These are phyloP conservation scores for Yamadazyma insecticola DNA, from an alignment of 805 yeast species.

Conservation along the genomic window DNA sequence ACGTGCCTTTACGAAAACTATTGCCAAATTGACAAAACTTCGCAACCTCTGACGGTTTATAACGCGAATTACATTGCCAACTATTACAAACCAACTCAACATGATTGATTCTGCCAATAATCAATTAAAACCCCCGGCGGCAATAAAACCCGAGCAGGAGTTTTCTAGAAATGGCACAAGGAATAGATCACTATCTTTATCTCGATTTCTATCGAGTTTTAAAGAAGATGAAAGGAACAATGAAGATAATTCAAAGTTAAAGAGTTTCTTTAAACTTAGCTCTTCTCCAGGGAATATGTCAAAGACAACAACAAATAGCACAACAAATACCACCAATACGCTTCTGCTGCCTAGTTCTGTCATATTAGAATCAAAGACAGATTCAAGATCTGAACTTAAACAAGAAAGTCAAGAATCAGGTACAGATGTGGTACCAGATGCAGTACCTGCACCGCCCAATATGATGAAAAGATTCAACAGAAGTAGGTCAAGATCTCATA, in stretches of 20 bases:
- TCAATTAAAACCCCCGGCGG: constrained; percentile 10
- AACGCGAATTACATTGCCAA: too few species aligned
- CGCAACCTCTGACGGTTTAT: too few species aligned
- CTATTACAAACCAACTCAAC: too few species aligned
- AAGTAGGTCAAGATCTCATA: constrained; percentile 3
- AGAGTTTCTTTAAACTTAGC: constrained; percentile 9
- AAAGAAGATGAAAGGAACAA: constrained; percentile 3
- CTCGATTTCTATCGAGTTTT: constrained; percentile 3
- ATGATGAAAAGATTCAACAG: constrained; percentile 6
- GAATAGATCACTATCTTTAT: constrained; percentile 10
- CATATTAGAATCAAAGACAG: neutral
- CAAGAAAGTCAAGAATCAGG: neutral
- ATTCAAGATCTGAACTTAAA: neutral
- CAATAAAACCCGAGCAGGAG: constrained; percentile 4
- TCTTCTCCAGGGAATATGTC: neutral
- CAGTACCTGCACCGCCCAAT: neutral
- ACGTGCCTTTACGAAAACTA: too few species aligned
- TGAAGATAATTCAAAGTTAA: constrained; percentile 6
- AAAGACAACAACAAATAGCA: neutral
- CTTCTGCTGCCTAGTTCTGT: neutral
- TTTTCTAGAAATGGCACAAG: constrained; percentile 3
- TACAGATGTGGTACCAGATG: neutral
- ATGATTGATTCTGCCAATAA: too few species aligned
- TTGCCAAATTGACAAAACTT: too few species aligned
- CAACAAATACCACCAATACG: neutral